Conservation (phyloP, 768 basidiomycete species). For the Kwoniella pini region DNA sequence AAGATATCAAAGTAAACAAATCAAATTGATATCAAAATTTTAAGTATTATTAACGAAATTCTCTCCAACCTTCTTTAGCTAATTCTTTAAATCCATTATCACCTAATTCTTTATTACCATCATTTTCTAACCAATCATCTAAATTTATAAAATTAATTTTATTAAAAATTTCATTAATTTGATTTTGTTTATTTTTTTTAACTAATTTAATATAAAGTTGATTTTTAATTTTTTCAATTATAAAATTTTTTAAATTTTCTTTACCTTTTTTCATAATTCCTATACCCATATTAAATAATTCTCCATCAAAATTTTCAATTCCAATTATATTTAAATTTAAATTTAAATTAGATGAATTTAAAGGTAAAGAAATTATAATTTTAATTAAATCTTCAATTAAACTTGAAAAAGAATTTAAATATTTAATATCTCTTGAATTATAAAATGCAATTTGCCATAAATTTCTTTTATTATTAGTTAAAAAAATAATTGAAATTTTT, state of each 20-base stretch:
- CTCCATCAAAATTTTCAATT: conserved; percentile 13
- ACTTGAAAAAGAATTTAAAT: conserved; percentile 8
- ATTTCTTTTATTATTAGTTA: background rate
- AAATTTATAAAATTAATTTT: conserved; percentile 1
- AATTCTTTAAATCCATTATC: conserved; percentile 5
- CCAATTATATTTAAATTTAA: conserved; percentile 11
- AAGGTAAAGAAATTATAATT: background rate
- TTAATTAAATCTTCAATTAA: conserved; percentile 10
- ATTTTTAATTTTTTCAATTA: conserved; percentile 8
- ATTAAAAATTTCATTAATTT: background rate
- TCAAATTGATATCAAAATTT: too few relatives aligned
- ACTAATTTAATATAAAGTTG: conserved; percentile 13
- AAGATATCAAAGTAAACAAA: too few relatives aligned
- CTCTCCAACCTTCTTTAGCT: background rate
- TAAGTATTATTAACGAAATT: background rate
- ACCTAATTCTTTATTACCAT: conserved; percentile 5
- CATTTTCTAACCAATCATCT: conserved; percentile 5
- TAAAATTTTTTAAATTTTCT: background rate
- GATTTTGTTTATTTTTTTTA: background rate
- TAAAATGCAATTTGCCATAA: conserved; percentile 22
- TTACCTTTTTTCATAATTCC: conserved; percentile 1
- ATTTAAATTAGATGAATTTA: conserved; percentile 5
- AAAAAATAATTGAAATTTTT: conserved; percentile 13
- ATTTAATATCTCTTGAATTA: background rate
- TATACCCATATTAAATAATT: conserved; percentile 15